A percentile compares a stretch with the other conserved stretches of the same genome.
Evolutionary conservation across 2,329 filamentous ascomycete species (phyloP).

Genomic region (Fusarium succisae): DNA sequence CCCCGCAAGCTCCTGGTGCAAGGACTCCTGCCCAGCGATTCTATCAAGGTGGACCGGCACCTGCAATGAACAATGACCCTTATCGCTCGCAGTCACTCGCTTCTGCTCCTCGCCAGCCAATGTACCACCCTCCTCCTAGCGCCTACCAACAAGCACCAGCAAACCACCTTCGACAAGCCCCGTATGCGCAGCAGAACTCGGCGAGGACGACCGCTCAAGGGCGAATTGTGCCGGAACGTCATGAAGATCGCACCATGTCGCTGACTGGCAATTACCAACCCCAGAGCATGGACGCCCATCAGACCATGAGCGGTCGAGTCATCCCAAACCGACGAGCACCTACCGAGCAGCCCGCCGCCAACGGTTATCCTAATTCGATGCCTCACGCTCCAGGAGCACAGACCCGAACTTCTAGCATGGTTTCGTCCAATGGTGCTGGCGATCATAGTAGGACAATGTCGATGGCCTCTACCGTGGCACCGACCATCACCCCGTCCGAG

Average conservation of each 20-base stretch:
- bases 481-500: constrained; percentile 75
- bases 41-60: constrained; percentile 64
- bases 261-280: constrained; percentile 80
- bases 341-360: constrained; percentile 51
- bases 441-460: constrained; percentile 79
- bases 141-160: constrained; percentile 73
- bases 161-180: constrained; percentile 80
- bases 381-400: constrained; percentile 61
- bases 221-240: constrained; percentile 87
- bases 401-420: constrained; percentile 70
- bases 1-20: constrained; percentile 52
- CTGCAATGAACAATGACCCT: constrained; percentile 82
- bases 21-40: constrained; percentile 64
- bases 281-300: constrained; percentile 80
- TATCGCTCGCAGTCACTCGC: constrained; percentile 96
- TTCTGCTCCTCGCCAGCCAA: constrained; percentile 75
- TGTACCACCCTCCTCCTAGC: constrained; percentile 72
- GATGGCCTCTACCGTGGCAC: constrained; percentile 85
- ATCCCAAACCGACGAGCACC: constrained; percentile 76
- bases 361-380: constrained; percentile 51
- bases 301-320: constrained; percentile 92
- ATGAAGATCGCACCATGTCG: constrained; percentile 95
- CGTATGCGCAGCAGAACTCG: constrained; percentile 70
- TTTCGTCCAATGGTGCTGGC: constrained; percentile 59
- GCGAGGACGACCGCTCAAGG: constrained; percentile 91